Percentiles rank a stretch among this genome's conserved stretches.
Conservation (phyloP, 352 stramenopile species). For the Pythium sp. region DNA sequence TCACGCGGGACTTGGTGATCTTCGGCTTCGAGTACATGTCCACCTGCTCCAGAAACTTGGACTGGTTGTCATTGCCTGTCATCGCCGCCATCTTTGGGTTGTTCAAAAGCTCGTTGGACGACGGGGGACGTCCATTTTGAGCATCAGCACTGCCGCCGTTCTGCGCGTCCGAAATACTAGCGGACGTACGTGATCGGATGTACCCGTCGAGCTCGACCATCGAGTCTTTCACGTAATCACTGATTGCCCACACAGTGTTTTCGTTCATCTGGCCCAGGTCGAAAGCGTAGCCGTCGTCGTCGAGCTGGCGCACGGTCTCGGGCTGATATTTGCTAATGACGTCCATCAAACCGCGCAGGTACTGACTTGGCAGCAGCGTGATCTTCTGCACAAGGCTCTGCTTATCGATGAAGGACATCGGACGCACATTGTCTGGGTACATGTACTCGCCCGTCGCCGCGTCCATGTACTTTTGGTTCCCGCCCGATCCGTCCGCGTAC, state of each 20-base stretch:
- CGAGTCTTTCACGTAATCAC: conserved; percentile 84
- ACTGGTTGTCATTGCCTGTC: conserved; percentile 71
- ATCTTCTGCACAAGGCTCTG: conserved; percentile 85
- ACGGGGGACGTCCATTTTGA: conserved; percentile 7
- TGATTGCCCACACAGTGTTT: conserved; percentile 87
- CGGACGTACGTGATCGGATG: conserved; percentile 66
- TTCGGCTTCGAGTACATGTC: conserved; percentile 89
- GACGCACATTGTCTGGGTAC: conserved; percentile 82
- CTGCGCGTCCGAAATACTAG: conserved; percentile 23
- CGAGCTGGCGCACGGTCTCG: conserved; percentile 81
- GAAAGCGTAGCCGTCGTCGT: conserved; percentile 87
- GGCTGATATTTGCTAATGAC: conserved; percentile 89
- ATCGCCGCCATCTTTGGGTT: conserved; percentile 73
- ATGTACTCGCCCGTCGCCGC: conserved; percentile 73
- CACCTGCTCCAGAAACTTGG: conserved; percentile 86
- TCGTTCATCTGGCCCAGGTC: conserved; percentile 87
- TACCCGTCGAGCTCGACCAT: conserved; percentile 86
- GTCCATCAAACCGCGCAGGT: conserved; percentile 81
- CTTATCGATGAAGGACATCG: conserved; percentile 85
- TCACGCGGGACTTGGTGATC: conserved; percentile 83
- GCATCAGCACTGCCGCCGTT: conserved; percentile 10
- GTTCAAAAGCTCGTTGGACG: conserved; percentile 32
- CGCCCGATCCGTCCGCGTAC: conserved; percentile 51
- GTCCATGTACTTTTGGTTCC: conserved; percentile 73
- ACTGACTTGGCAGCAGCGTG: conserved; percentile 81